Conservation (phyloP, 176 grass and related monocot species). For the Thinopyrum elongatum region DNA sequence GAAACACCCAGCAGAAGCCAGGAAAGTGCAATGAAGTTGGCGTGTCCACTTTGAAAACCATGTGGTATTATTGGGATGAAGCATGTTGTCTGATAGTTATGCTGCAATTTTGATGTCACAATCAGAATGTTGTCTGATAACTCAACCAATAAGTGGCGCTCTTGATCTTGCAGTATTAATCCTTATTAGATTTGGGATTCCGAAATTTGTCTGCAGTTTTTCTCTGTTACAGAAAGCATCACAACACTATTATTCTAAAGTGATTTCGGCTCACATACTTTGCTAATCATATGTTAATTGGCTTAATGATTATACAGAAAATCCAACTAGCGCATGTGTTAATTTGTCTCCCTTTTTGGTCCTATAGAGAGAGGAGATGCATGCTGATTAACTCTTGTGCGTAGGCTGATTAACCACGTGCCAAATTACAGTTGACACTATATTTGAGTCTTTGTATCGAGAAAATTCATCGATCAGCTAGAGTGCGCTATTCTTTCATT, state of each 20-base stretch:
- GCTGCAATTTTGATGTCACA: background rate
- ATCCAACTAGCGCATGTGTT: no score
- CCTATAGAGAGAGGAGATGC: no score
- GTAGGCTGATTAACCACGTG: no score
- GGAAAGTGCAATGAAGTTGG: conserved; percentile 42
- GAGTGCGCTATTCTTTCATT: no score
- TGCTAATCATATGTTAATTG: background rate
- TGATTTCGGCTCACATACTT: background rate
- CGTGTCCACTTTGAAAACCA: background rate
- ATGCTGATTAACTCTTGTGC: no score
- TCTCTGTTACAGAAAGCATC: background rate
- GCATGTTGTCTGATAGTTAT: background rate
- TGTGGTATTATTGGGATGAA: background rate
- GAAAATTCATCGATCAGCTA: no score
- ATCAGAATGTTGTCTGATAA: no score
- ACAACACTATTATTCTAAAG: background rate
- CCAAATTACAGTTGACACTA: no score
- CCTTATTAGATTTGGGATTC: background rate
- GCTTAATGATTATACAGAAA: background rate
- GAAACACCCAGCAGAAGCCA: background rate
- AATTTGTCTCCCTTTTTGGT: no score
- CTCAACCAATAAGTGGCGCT: background rate
- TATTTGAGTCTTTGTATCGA: no score
- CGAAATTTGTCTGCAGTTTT: background rate
- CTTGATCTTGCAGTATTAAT: background rate